phyloP scores from a whole-genome alignment of 2,329 filamentous ascomycete species.

The Stemphylium beticola region DNA sequence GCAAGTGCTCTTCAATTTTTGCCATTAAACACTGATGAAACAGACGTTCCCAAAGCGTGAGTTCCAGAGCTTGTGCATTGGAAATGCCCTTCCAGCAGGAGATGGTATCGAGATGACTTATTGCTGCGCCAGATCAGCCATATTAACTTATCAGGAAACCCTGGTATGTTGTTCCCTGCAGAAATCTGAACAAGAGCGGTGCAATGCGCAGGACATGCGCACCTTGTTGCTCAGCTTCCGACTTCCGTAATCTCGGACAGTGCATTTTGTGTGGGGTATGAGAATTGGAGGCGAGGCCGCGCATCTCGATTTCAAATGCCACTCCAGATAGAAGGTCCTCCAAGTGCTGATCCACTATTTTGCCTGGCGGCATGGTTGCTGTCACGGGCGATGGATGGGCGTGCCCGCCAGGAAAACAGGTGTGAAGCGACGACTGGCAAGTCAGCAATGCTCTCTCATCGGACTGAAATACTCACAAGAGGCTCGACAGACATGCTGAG shows the following conservation, averaged over 20 bases:
- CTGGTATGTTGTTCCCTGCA: background rate
- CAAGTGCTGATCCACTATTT: slow-evolving; percentile 2
- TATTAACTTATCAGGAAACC: background rate
- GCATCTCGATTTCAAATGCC: slow-evolving; percentile 22
- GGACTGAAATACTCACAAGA: background rate
- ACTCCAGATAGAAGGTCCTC: slow-evolving; percentile 13
- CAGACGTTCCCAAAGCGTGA: slow-evolving; percentile 40
- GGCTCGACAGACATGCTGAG: slow-evolving; percentile 4
- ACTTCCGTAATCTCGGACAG: slow-evolving; percentile 34
- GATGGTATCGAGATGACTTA: slow-evolving; percentile 43
- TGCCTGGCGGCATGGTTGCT: background rate
- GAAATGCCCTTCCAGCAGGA: slow-evolving; percentile 47
- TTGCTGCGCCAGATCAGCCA: slow-evolving; percentile 8
- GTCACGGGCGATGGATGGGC: slow-evolving; percentile 22
- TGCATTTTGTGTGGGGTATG: slow-evolving; percentile 21
- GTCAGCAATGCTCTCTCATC: background rate
- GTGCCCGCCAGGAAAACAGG: slow-evolving; percentile 9
- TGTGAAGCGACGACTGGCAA: slow-evolving; percentile 7
- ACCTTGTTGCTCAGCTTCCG: slow-evolving; percentile 17
- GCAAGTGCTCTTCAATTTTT: slow-evolving; percentile 25
- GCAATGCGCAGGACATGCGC: background rate
- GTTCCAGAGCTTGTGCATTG: slow-evolving; percentile 34
- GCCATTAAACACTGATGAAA: slow-evolving; percentile 30
- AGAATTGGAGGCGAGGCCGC: slow-evolving; percentile 20
- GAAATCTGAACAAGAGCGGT: too few relatives aligned